Base-by-base conservation (phyloP, 768 basidiomycete genomes). In the Auricularia sp. region DNA sequence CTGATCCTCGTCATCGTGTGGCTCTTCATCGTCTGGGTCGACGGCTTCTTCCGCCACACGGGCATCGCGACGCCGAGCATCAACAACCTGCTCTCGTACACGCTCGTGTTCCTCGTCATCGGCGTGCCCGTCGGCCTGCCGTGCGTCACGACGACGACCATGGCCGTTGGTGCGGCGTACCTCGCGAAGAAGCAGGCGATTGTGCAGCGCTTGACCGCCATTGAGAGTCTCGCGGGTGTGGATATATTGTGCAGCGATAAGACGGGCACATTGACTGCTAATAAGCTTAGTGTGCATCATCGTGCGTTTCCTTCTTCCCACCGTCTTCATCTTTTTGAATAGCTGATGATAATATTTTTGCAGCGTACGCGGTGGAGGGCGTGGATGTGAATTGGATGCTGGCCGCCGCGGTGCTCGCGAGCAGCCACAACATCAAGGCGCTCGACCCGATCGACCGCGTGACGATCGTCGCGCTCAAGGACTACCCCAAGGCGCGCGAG, bases 371-470 rank as follows among this genome's bases (percentile, higher is more conserved):
- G 14, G 34, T 59, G 4, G 56, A 59, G 29, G 56, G 56, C 34
- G 23, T 29, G 39, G 74, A 74, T 59, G 66, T 67, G 6, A 72
- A 75, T 51, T 74, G 71, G 68, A 70, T 76, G 69, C 72, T 79
- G 70, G 67, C 74, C 7, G 77, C 75, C 21, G 78, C 80, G 23
- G 80, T 78, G 2, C 72, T 81, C 23, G 79, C 80, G 43, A 80
- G 78, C 3, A 79, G 78, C 16, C 80, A 81, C 71, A 79, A 79
- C 66, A 66, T 80, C 68, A 79, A 77, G 67, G 67, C 72, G 3
- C 74, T 81, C 36, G 80, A 81, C 64, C 80, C 80, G 1, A 81
- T 81, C 64, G 80, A 81, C 70, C 77, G 78, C 65, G 79, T 81
- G 35, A 80, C 79, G 23, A 72, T 81, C 42, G 70, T 79, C 29